phyloP scores from a whole-genome alignment of 108 stramenopile genomes.

The Nitzschia sp. region DNA sequence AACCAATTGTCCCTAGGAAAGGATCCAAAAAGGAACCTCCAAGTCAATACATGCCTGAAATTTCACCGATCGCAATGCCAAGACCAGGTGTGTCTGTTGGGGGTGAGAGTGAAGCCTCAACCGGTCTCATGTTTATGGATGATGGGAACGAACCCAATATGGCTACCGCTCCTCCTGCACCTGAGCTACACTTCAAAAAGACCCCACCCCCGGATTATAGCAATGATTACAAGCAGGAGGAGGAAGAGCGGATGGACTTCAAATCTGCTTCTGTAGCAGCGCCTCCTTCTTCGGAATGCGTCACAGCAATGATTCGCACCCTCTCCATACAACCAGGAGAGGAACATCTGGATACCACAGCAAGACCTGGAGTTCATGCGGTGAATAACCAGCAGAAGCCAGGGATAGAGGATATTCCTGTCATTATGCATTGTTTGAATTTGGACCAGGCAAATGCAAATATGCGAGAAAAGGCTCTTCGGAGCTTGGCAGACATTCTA shows the following conservation, averaged over 20 bases:
- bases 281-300: slow-evolving; percentile 12
- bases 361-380: neutral
- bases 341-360: neutral
- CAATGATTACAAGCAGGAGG: too few species aligned
- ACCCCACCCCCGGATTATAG: too few species aligned
- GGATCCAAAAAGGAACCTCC: neutral
- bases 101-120: neutral
- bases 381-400: slow-evolving; percentile 4
- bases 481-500: slow-evolving; percentile 16
- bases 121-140: neutral
- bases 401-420: slow-evolving; percentile 25
- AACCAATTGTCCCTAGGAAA: neutral
- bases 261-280: too few species aligned
- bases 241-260: too few species aligned
- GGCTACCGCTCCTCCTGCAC: too few species aligned
- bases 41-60: neutral
- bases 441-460: slow-evolving; percentile 22
- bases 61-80: neutral
- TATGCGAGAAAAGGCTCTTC: slow-evolving; percentile 26
- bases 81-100: neutral
- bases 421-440: slow-evolving; percentile 28
- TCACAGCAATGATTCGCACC: neutral
- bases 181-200: too few species aligned
- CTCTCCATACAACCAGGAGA: slow-evolving; percentile 8
- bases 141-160: neutral